Evolutionary conservation across 192 early-diverging fungal genomes (phyloP), one percentile per base, ranked within the genome.

Genomic region (Linnemannia hyalina): DNA sequence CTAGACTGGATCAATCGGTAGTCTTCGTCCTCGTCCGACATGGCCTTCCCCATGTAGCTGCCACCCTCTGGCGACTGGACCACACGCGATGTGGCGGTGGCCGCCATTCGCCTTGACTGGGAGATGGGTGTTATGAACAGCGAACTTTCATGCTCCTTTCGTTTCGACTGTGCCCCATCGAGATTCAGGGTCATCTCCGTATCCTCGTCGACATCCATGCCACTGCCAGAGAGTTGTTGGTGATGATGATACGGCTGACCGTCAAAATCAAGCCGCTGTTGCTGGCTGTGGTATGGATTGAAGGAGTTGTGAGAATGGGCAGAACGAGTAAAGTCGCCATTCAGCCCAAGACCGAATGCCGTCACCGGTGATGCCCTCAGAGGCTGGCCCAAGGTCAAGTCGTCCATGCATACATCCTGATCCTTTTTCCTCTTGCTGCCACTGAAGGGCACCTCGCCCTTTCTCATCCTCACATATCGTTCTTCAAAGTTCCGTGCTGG

Each of bases 381-480:
- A 7, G 26, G 6, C 52, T 75, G 36, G 73, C 7, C 4, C 20
- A 70, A 4, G 2, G 38, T 5, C 68, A 55, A 52, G 73, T 20
- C 73, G 35, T 75, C 77, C 74, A 72, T 75, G 15, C 68, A 57
- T 9, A 73, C 38, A 6, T 73, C 65, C 60, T 46, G 41, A 11
- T 55, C 47, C 73, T 72, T 80, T 38, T 85, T 85, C 6, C 75
- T 69, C 63, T 80, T 85, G 73, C 73, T 85, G 2, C 69, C 47
- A 23, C 36, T 65, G 41, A 85, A 85, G 35, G 54, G 72, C 23
- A 85, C 83, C 41, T 85, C 83, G 40, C 83, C 78, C 41, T 85
- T 85, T 29, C 83, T 38, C 83, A 85, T 85, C 40, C 77, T 80
- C 23, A 80, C 83, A 77, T 85, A 85, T 46, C 74, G 60, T 49